Conservation (phyloP, 129 eudicot species). For the Dittrichia graveolens region DNA sequence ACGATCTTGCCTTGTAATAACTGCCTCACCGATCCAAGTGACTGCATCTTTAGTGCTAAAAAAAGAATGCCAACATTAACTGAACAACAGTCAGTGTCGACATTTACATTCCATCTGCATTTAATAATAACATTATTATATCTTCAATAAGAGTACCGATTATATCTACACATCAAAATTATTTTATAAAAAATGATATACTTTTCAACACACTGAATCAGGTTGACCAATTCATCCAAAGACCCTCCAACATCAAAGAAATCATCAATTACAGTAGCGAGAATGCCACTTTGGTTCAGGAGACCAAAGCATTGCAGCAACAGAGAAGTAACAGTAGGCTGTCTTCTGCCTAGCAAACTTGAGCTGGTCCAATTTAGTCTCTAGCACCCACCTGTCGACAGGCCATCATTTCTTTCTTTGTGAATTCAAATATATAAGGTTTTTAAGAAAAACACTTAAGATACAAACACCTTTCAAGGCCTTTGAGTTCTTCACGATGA, state of each 20-base stretch:
- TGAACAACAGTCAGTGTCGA: slow-evolving; percentile 56
- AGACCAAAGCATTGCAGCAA: slow-evolving; percentile 58
- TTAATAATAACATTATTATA: slow-evolving; percentile 8
- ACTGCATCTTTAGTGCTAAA: slow-evolving; percentile 59
- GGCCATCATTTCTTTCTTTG: neutral
- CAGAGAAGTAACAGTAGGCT: slow-evolving; percentile 82
- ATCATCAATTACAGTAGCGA: slow-evolving; percentile 77
- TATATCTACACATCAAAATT: slow-evolving; percentile 3
- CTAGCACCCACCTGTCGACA: slow-evolving; percentile 66
- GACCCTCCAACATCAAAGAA: slow-evolving; percentile 89
- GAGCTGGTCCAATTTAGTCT: slow-evolving; percentile 66
- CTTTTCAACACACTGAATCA: slow-evolving; percentile 64
- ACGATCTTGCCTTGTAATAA: slow-evolving; percentile 66
- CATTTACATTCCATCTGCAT: slow-evolving; percentile 77
- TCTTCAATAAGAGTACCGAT: neutral
- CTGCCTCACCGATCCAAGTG: slow-evolving; percentile 59
- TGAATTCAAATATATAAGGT: neutral
- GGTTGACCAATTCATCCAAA: slow-evolving; percentile 59
- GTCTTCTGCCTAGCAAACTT: slow-evolving; percentile 77
- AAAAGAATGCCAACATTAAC: slow-evolving; percentile 64
- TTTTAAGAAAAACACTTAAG: neutral
- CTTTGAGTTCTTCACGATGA: slow-evolving; percentile 54
- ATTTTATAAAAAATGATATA: neutral
- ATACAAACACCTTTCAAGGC: slow-evolving; percentile 61
- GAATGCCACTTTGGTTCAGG: slow-evolving; percentile 70